Base-by-base conservation (phyloP, 768 basidiomycete species). In the Albatrellus ellisii region DNA sequence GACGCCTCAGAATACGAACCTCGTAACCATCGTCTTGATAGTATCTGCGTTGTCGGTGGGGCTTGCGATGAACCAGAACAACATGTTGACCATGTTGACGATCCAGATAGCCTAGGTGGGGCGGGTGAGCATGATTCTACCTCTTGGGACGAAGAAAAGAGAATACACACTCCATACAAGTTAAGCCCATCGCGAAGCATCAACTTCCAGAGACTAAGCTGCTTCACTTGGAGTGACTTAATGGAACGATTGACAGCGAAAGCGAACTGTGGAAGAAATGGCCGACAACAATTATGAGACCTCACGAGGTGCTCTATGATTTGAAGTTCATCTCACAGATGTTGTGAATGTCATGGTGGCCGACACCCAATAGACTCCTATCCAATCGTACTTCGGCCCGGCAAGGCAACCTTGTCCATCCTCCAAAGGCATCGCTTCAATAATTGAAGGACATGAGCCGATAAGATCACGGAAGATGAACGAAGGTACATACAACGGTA, bases 121-220 rank as follows among this genome's bases (percentile, higher is more conserved):
- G 18, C 18, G 22, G 21, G 18, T 31, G 18, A 46, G 36, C 15
- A 8, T 9, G 25, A 21, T 32, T 9, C n/a, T 32, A 18, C 11
- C 48, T 26, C 29, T 34, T 46, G 36, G 42, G 41, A 36, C 4
- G 44, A 34, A 36, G 33, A 15, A 28, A 26, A 27, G 4, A 10
- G n/a, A 32, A 29, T 36, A 64, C 73, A 47, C 58, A 76, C 78
- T 43, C 73, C 82, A 54, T 88, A 89, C 45, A 89, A 75, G 62
- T 88, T 88, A 50, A 89, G 73, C 12, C 84, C 82, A 56, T 89
- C 86, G 46, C 87, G 83, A 46, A 89, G 80, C 84, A 88, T 88
- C 51, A 89, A 68, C 54, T 87, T 85, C 86, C 86, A 89, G 24
- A 69, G 66, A 42, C 65, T 68, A 42, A 86, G 59, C 1, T 62